These are phyloP conservation scores for Penicillium paradoxum DNA, from an alignment of 495 filamentous ascomycete genomes.

Conservation along the genomic window DNA sequence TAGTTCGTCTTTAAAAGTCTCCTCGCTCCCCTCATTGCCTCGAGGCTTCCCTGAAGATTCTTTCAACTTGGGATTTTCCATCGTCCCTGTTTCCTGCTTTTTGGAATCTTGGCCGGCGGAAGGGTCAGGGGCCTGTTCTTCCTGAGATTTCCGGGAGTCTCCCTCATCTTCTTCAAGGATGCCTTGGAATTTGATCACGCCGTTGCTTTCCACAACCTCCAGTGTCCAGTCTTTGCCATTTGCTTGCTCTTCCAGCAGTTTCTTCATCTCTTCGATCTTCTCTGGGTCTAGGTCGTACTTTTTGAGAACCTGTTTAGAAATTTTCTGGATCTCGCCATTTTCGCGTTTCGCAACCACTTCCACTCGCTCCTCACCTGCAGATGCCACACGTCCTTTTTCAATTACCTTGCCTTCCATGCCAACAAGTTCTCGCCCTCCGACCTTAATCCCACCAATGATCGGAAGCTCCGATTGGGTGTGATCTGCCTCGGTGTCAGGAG, in stretches of 20 bases:
- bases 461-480: conserved; percentile 26
- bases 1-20: conserved; percentile 54
- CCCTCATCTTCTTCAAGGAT: conserved; percentile 35
- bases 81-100: neutral
- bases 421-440: conserved; percentile 54
- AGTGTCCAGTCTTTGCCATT: conserved; percentile 45
- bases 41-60: conserved; percentile 11
- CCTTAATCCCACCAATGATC: conserved; percentile 54
- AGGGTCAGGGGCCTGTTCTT: neutral
- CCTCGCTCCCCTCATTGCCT: conserved; percentile 41
- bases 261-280: conserved; percentile 58
- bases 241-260: conserved; percentile 44
- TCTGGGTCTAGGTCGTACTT: conserved; percentile 66
- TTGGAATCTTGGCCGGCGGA: neutral
- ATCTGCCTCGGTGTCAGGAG: conserved; percentile 1
- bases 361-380: conserved; percentile 36
- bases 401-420: conserved; percentile 52
- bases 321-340: conserved; percentile 49
- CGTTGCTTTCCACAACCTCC: conserved; percentile 42
- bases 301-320: conserved; percentile 59
- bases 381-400: conserved; percentile 46
- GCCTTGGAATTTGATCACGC: conserved; percentile 47
- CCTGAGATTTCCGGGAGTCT: conserved; percentile 10
- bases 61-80: conserved; percentile 15
- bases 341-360: conserved; percentile 53